phyloP scores from a whole-genome alignment of 257 asterid genomes.

The Salvia miltiorrhiza region DNA sequence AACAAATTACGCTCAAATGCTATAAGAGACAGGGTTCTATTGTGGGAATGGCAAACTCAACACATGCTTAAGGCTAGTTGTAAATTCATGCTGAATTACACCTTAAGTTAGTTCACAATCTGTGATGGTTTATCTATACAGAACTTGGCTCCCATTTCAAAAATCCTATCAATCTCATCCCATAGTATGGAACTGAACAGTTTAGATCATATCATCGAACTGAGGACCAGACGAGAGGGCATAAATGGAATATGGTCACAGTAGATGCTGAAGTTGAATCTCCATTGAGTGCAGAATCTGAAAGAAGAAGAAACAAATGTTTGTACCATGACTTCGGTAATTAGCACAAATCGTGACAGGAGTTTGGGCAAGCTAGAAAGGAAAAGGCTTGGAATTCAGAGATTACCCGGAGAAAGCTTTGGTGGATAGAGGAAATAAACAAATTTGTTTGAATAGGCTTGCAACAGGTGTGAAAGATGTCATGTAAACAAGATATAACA shows the following conservation, averaged over 20 bases:
- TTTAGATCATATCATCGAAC: slow-evolving; percentile 11
- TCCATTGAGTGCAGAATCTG: background rate
- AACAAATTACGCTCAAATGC: slow-evolving; percentile 14
- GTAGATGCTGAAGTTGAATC: background rate
- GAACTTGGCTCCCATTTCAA: background rate
- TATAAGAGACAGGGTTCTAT: background rate
- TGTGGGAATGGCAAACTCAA: background rate
- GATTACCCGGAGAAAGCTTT: too few relatives aligned
- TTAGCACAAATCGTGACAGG: too few relatives aligned
- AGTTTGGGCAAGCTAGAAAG: too few relatives aligned
- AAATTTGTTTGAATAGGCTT: too few relatives aligned
- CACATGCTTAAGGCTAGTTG: slow-evolving; percentile 2
- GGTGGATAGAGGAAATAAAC: too few relatives aligned
- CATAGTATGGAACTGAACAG: background rate
- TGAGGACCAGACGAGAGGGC: background rate
- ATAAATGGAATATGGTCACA: background rate
- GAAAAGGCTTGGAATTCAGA: too few relatives aligned
- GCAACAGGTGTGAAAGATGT: too few relatives aligned
- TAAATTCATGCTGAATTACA: background rate
- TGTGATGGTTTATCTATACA: background rate
- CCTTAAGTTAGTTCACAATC: background rate
- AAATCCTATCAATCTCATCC: background rate
- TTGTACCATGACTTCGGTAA: too few relatives aligned
- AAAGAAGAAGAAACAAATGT: background rate
- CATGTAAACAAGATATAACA: too few relatives aligned